Base-by-base conservation (phyloP, 768 basidiomycete genomes). In the Amylocystis lapponica region DNA sequence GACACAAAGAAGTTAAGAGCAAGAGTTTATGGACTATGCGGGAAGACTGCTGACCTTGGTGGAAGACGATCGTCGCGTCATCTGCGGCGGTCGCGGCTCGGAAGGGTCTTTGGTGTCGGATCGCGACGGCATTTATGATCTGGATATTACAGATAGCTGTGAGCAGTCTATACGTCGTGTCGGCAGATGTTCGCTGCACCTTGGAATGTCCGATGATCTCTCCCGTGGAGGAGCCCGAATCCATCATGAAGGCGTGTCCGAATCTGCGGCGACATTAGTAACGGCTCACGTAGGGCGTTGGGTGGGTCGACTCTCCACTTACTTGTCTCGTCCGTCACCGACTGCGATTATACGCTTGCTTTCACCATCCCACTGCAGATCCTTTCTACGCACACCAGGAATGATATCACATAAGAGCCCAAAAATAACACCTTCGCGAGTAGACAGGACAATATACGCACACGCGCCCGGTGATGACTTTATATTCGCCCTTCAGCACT, bases 321-420 rank as follows among this genome's bases (percentile, higher is more conserved):
- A 92, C 90, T 86, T 90, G 56, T 93, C 94, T 46, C 81, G 75
- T 27, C 93, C 93, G 51, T 95, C 90, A 41, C 95, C 95, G 11
- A 89, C 94, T 6, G 85, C 89, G 37, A 97, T 86, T 45, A 98
- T 86, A n/a, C 95, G 77, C 61, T 96, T 95, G 58, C 86, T 90
- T 63, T 97, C 95, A 1, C 86, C 87, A 56, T 97, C 95, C 95
- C 95, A 98, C 10, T 84, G 85, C 17, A 98, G 76, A 65, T 97
- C 95, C 53, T 93, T 93, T 51, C 93, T 91, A 43, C 10, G 14
- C 33, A 21, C 14, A 5, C 30, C 31, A 7, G 12, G 27, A 19
- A 20, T 29, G 5, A 16, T 7, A 31, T 2, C 6, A 12, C 23
- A 16, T 8, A 23, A 11, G 30, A 42, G 21, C 27, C 26, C 12